Base-by-base conservation (phyloP, 345 rosid species). In the Murraya koenigii region DNA sequence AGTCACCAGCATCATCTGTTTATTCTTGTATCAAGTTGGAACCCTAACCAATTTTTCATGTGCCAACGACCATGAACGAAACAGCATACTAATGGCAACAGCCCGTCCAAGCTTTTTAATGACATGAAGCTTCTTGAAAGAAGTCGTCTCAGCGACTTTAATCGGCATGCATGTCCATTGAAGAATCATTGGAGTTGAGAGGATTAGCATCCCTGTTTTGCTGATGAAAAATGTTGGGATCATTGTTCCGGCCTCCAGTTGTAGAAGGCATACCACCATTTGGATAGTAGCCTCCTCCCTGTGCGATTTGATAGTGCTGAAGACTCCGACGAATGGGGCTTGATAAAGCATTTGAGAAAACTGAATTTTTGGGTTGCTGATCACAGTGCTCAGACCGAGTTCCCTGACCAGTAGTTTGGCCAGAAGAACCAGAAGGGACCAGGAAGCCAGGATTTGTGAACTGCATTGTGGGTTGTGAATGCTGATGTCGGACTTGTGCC, bases 161-260 rank as follows among this genome's bases (percentile, higher is more conserved):
- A 64, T 90, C 92, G 6, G 94, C 89, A 83, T 89, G 88, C 91
- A 94, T 92, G 81, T 92, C 97, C 98, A 92, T 92, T 38, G 97
- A 88, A 72, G 94, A 89, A 88, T 94, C 97, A 78, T 86, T 89
- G 70, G 95, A 91, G 75, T 90, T 78, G 23, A 78, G 84, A 80
- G 92, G 89, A 80, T 90, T 84, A 3, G 89, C 77, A 66, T 93
- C 94, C 86, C 93, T 83, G 79, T 81, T 89, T 70, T 88, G 93
- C 70, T 84, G 86, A 84, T 86, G 87, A 70, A 68, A 72, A 77
- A 77, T 80, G 85, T 56, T 86, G 44, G 84, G 62, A 22, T 88
- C 90, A 66, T 77, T 82, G 78, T 75, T 23, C 83, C 97, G 74
- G 66, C 80, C 78, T 66, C 78, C 86, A 77, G 83, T 82, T 49